Conservation (phyloP, 2,329 filamentous ascomycete genomes). For the Niveomyces coronatus region DNA sequence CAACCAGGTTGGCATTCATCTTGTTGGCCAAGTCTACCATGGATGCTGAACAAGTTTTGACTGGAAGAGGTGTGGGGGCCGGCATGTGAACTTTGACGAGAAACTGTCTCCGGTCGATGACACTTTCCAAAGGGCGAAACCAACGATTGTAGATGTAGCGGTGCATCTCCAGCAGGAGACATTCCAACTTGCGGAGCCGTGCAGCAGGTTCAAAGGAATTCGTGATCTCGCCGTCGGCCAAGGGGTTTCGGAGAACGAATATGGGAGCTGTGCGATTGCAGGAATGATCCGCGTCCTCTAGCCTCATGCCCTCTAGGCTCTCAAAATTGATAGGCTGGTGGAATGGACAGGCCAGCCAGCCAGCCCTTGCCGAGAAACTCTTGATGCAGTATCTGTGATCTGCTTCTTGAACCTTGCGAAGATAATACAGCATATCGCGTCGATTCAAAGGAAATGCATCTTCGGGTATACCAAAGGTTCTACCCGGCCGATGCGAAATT, state of each 20-base stretch:
- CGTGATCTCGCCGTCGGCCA: not conserved
- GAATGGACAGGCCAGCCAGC: not conserved
- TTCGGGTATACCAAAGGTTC: no score
- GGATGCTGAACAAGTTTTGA: not conserved
- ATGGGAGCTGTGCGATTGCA: slow-evolving; percentile 4
- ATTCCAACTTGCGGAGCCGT: not conserved
- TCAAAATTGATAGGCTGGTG: not conserved
- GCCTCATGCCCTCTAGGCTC: not conserved
- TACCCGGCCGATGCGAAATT: no score
- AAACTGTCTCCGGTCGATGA: not conserved
- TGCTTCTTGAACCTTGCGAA: not conserved
- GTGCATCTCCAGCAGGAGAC: not conserved
- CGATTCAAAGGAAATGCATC: no score
- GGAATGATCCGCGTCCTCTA: not conserved
- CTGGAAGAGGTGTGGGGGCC: not conserved
- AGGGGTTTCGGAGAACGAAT: not conserved
- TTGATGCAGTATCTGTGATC: not conserved
- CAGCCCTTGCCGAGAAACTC: not conserved
- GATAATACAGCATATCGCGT: slow-evolving; percentile 1
- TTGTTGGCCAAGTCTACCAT: not conserved
- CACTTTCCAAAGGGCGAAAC: slow-evolving; percentile 1
- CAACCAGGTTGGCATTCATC: not conserved
- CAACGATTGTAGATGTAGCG: not conserved
- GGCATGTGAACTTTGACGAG: not conserved
- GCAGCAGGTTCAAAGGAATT: not conserved